Evolutionary conservation across 148 eudicot genomes (phyloP), one percentile per base, ranked within the genome.

Genomic region (Arctostaphylos glauca): DNA sequence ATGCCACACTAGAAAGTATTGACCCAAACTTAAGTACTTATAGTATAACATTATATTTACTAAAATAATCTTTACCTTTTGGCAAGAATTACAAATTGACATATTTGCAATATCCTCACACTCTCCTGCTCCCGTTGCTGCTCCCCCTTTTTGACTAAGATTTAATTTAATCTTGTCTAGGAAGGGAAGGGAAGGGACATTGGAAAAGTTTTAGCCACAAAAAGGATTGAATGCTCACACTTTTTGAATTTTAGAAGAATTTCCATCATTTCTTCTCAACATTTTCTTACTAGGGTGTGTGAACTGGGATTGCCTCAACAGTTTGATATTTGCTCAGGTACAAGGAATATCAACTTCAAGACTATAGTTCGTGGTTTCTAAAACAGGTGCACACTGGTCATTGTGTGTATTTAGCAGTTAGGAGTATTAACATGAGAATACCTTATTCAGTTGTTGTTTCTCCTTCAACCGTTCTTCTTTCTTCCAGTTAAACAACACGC

Each of bases 281-380:
- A 25, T 25, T 3, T 66, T 25, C 71, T 66, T 66, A 25, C 25
- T 53, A 25, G 43, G 71, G 9, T 25, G 43, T 25, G 41, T 66
- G 43, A 10, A 25, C 71, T 66, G 18, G 71, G 15, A 66, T 25
- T 66, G 12, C 9, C 43, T 66, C 43, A 64, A 66, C 16, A 10
- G 12, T 72, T 46, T 72, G 52, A 53, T 67, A 14, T 78, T 52
- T 87, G 66, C 58, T 84, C 88, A 94, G 97, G 86, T 93, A 89
- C 84, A 95, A 93, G 84, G 95, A 93, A 85, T 95, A 95, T 88
- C 94, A 92, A 75, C 92, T 95, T 84, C 89, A 87, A 77, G 98
- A 95, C 86, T 95, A 91, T 79, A 93, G 91, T 82, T 86, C 93
- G 25, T 95, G 97, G 98, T 92, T 95, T 83, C 83, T 88, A 23